Base-by-base conservation (phyloP, 2,329 filamentous ascomycete genomes). In the Penicillium paneum region DNA sequence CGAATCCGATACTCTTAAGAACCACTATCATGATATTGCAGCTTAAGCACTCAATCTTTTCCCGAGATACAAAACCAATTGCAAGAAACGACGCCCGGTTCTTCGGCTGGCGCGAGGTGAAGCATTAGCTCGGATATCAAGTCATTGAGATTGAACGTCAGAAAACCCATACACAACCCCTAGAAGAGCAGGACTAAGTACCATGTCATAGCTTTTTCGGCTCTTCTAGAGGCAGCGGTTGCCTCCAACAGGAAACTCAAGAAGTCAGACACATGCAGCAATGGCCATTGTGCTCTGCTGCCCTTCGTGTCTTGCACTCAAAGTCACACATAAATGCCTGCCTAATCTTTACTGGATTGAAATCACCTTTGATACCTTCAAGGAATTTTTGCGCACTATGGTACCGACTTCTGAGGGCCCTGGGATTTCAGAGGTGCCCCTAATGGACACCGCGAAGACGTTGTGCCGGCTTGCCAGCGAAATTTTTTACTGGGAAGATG, bases 321-420 rank as follows among this genome's bases (percentile, higher is more conserved):
- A 35, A 28, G 24, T 44, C 26, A 29, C 26, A 24, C 32, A 51
- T 31, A 28, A 45, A 11, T 43, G 39, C 11, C n/a, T 45, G 29
- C 19, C 36, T 13, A 8, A 51, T 51, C 39, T 51, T 13, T 34
- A 51, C 15, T 44, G 39, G 31, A 51, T 35, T 28, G 38, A 51
- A 44, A 31, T 51, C 15, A 31, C 17, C 11, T 34, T 15, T 44
- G 48, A 44, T 12, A 17, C 39, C 17, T 21, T 50, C 7, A 36
- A 50, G 21, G 17, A 29, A n/a, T 50, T 50, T 29, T 32, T 50
- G 13, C 28, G 19, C 48, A 43, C 48, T n/a, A 15, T 39, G n/a
- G 12, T 28, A 10, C 39, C 39, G 1, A 41, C 39, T 41, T 28
- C 28, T 41, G 24, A 28, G 39, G 24, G 39, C 28, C 39, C 39